Evolutionary conservation across 768 basidiomycete species (phyloP).

Genomic region (Serendipita indica): DNA sequence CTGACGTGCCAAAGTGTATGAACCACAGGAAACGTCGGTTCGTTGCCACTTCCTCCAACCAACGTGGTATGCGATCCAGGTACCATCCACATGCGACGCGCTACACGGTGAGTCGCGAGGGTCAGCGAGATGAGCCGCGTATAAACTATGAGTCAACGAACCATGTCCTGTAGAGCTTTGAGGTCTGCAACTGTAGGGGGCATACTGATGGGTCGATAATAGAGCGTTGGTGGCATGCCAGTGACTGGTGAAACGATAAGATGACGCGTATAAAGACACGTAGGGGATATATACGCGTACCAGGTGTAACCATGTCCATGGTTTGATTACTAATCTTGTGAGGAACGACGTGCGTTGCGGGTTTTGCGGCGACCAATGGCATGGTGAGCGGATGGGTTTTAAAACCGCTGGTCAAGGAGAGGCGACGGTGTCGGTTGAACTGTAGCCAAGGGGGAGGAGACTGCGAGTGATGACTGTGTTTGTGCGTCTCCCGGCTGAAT

Average conservation of each 20-base stretch:
- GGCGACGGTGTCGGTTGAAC: no score
- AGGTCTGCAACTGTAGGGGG: background rate
- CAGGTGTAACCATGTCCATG: background rate
- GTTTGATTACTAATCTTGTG: conserved; percentile 5
- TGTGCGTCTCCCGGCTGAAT: no score
- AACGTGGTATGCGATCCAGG: background rate
- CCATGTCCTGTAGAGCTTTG: conserved; percentile 4
- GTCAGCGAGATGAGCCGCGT: background rate
- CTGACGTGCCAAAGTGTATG: conserved; percentile 1
- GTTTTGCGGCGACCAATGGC: background rate
- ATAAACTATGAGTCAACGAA: background rate
- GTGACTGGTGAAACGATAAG: background rate
- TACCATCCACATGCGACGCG: conserved; percentile 7
- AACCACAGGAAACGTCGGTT: conserved; percentile 8
- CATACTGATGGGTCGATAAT: background rate
- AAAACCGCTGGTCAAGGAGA: no score
- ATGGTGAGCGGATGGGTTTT: no score
- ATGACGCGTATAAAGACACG: background rate
- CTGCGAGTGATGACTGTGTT: no score
- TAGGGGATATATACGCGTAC: background rate
- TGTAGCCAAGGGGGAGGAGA: no score
- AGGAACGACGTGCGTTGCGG: no score
- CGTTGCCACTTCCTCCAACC: background rate
- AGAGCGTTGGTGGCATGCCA: background rate
- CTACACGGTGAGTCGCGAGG: background rate